These are phyloP conservation scores for Leccinum laetum DNA, from an alignment of 1,284 basidiomycete genomes.

Conservation along the genomic window DNA sequence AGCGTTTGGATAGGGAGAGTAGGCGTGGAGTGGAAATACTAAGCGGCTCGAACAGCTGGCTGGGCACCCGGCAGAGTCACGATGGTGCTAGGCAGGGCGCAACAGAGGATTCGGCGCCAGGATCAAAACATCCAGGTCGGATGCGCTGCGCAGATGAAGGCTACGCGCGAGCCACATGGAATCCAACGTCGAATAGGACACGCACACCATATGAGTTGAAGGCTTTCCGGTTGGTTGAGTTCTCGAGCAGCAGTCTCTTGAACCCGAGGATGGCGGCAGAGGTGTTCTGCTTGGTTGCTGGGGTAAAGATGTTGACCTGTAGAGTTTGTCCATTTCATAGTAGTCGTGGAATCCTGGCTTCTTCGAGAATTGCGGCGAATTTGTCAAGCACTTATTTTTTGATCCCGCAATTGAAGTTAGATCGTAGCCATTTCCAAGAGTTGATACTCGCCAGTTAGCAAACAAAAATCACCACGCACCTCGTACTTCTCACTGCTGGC, in stretches of 20 bases:
- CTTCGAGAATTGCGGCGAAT: constrained; percentile 89
- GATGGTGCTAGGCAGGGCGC: too few species aligned
- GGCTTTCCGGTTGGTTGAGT: constrained; percentile 97
- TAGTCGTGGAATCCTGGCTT: constrained; percentile 75
- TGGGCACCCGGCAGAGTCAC: constrained; percentile 35
- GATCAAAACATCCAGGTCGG: constrained; percentile 89
- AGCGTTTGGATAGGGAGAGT: constrained; percentile 12
- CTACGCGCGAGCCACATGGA: constrained; percentile 19
- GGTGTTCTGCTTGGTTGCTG: constrained; percentile 74
- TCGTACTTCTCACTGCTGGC: too few species aligned
- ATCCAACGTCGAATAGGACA: constrained; percentile 13
- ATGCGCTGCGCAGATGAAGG: constrained; percentile 61
- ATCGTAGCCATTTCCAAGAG: constrained; percentile 93
- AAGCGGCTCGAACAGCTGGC: constrained; percentile 77
- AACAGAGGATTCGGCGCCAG: constrained; percentile 80
- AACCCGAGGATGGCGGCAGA: constrained; percentile 82
- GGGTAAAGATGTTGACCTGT: constrained; percentile 82
- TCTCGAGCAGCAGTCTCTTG: constrained; percentile 90
- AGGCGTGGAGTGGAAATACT: constrained; percentile 76
- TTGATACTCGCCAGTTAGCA: constrained; percentile 46
- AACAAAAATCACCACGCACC: too few species aligned
- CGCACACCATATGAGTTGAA: constrained; percentile 97
- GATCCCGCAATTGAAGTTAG: constrained; percentile 97
- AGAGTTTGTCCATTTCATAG: constrained; percentile 59
- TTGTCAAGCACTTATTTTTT: constrained; percentile 81